Conservation (phyloP, 768 basidiomycete genomes). For the Cubamyces sp. region DNA sequence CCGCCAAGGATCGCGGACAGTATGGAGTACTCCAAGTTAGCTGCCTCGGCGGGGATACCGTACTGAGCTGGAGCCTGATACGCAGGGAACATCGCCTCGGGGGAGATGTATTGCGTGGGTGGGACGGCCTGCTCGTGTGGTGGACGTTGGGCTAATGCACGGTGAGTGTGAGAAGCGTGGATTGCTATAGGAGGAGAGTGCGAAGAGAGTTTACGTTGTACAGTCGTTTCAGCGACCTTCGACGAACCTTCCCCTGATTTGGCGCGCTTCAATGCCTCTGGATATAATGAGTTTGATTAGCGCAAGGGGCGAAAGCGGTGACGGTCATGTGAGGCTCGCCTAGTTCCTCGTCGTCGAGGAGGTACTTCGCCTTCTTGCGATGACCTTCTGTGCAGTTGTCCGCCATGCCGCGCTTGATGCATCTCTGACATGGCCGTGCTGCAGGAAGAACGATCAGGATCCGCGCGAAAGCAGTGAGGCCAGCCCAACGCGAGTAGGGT, state of each 20-base stretch:
- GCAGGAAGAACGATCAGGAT: conserved; percentile 25
- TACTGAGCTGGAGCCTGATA: conserved; percentile 54
- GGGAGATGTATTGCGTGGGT: conserved; percentile 43
- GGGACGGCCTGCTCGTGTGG: conserved; percentile 46
- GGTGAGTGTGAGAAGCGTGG: conserved; percentile 5
- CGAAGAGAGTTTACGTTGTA: conserved; percentile 30
- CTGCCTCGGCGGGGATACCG: conserved; percentile 85
- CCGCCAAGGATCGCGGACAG: conserved; percentile 85
- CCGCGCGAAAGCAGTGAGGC: neutral
- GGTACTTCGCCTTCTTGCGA: conserved; percentile 97
- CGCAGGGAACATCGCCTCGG: conserved; percentile 60
- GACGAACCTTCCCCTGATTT: conserved; percentile 34
- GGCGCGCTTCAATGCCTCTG: conserved; percentile 46
- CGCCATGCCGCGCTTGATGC: conserved; percentile 90
- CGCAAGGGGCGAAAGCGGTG: conserved; percentile 30
- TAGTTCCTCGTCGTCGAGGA: conserved; percentile 91
- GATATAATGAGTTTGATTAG: conserved; percentile 19
- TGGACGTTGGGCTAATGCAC: conserved; percentile 13
- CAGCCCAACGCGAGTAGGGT: no score
- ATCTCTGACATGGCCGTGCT: conserved; percentile 97
- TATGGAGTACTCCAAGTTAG: conserved; percentile 94
- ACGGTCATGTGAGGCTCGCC: conserved; percentile 50
- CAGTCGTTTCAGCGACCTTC: conserved; percentile 27
- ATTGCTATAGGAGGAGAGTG: neutral
- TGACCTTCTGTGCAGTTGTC: conserved; percentile 91